Conservation (phyloP, 2,329 filamentous ascomycete species). For the Aureobasidium pullulans region DNA sequence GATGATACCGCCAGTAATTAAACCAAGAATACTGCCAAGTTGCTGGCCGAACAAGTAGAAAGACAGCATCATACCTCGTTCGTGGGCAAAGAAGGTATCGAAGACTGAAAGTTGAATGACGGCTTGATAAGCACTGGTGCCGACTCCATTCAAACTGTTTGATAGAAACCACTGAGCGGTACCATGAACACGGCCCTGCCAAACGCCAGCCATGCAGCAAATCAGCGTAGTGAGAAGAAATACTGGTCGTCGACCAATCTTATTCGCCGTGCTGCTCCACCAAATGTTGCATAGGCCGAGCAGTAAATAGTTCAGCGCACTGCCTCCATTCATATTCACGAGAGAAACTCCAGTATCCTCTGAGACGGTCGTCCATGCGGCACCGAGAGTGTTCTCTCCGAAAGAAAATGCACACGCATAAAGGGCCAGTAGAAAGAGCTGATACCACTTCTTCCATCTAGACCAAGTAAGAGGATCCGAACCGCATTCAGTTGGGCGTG, state of each 20-base stretch:
- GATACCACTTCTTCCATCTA: conserved; percentile 33
- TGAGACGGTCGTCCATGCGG: conserved; percentile 36
- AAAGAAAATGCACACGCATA: conserved; percentile 37
- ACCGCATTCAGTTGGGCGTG: conserved; percentile 26
- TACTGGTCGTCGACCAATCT: conserved; percentile 34
- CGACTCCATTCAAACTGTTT: conserved; percentile 27
- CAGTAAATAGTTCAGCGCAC: conserved; percentile 35
- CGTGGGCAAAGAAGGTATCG: conserved; percentile 34
- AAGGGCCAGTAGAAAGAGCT: conserved; percentile 32
- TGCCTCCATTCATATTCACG: conserved; percentile 36
- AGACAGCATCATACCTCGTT: conserved; percentile 31
- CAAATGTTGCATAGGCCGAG: conserved; percentile 36
- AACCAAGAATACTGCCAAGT: conserved; percentile 31
- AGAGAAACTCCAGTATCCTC: conserved; percentile 32
- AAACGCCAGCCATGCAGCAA: conserved; percentile 26
- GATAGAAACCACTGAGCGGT: conserved; percentile 27
- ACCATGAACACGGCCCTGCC: conserved; percentile 25
- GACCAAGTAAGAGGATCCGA: conserved; percentile 28
- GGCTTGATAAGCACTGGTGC: conserved; percentile 32
- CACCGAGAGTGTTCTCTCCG: conserved; percentile 36
- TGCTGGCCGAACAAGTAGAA: conserved; percentile 35
- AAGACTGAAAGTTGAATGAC: conserved; percentile 35
- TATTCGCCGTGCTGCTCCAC: conserved; percentile 30
- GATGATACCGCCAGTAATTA: conserved; percentile 32
- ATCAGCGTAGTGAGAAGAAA: conserved; percentile 30